A percentile compares a stretch with the other conserved stretches of the same genome.
Evolutionary conservation across 805 yeast genomes (phyloP).

Genomic region (Ogataea salicorniae): DNA sequence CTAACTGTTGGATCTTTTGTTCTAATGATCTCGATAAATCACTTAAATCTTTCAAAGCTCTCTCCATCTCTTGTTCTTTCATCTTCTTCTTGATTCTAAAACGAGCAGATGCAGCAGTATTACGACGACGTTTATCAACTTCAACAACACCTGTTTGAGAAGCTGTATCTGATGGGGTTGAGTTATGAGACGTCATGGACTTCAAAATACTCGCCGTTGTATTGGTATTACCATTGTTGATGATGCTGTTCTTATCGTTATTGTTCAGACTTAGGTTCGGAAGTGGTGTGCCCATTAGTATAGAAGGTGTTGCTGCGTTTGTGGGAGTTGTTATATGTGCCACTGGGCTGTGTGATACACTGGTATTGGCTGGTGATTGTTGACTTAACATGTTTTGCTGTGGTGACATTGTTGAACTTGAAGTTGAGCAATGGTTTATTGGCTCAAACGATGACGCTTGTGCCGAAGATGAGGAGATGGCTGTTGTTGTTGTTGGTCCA

Average conservation of each 20-base stretch:
- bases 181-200: neutral
- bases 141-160: slow-evolving; percentile 26
- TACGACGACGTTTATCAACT: slow-evolving; percentile 74
- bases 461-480: slow-evolving; percentile 8
- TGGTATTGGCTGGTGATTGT: neutral
- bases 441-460: slow-evolving; percentile 12
- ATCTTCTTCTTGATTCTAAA: slow-evolving; percentile 88
- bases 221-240: neutral
- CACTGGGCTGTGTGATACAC: slow-evolving; percentile 4
- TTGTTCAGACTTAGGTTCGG: neutral
- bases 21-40: slow-evolving; percentile 64
- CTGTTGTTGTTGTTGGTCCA: slow-evolving; percentile 4
- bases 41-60: slow-evolving; percentile 64
- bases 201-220: neutral
- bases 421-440: slow-evolving; percentile 2
- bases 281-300: neutral
- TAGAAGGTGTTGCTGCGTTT: neutral
- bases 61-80: slow-evolving; percentile 88
- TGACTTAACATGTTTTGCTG: neutral
- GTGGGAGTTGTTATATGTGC: neutral
- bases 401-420: slow-evolving; percentile 1
- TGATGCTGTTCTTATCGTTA: neutral
- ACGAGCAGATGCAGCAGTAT: slow-evolving; percentile 92
- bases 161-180: neutral
- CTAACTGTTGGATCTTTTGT: slow-evolving; percentile 71